Conservation (phyloP, 2,329 filamentous ascomycete species). For the Trichoderma simmonsii region DNA sequence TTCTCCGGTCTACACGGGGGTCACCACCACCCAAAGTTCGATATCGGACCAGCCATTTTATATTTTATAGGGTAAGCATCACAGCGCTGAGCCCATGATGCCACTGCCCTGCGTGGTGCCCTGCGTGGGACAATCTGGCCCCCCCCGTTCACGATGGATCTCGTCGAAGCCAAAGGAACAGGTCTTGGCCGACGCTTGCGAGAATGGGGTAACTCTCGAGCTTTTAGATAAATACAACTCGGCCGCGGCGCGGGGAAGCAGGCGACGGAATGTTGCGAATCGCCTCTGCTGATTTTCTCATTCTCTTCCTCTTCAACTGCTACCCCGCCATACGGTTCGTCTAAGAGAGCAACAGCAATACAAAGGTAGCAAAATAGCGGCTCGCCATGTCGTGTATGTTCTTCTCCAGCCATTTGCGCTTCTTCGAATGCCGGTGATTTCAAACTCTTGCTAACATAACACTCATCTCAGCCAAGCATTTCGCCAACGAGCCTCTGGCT, state of each 20-base stretch:
- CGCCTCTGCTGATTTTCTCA: background rate
- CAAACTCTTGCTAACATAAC: background rate
- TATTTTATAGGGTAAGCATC: background rate
- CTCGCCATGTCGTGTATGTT: slow-evolving; percentile 10
- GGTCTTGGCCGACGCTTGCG: background rate
- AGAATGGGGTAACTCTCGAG: slow-evolving; percentile 14
- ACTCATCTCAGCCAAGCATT: slow-evolving; percentile 23
- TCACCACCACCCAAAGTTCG: background rate
- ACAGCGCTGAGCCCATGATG: background rate
- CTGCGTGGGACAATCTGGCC: background rate
- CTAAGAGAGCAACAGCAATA: background rate
- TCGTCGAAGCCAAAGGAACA: background rate
- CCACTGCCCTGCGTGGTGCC: background rate
- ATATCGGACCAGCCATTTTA: background rate
- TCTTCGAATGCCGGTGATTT: background rate
- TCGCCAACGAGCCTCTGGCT: slow-evolving; percentile 23
- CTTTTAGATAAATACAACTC: background rate
- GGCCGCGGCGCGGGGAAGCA: background rate
- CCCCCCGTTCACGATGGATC: slow-evolving; percentile 11
- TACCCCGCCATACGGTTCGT: background rate
- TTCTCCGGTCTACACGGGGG: slow-evolving; percentile 3
- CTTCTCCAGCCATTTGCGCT: background rate
- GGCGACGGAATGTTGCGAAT: background rate
- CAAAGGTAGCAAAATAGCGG: background rate
- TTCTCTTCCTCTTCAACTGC: background rate